These are phyloP conservation scores for Polychaeton citri DNA, from an alignment of 2,329 filamentous ascomycete genomes.

Conservation along the genomic window DNA sequence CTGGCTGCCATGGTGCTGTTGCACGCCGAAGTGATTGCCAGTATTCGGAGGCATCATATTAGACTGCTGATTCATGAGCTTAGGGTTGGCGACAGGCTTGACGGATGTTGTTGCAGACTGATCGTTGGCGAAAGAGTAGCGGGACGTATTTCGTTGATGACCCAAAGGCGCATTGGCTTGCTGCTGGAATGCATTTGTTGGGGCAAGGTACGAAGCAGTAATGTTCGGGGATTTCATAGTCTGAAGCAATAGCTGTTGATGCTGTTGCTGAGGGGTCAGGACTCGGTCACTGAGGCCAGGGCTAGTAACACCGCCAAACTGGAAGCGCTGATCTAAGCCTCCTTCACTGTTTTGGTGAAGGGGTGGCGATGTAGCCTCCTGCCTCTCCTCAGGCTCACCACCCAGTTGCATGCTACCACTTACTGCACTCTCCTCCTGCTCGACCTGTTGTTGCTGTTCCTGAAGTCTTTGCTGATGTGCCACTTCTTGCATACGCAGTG, in stretches of 20 bases:
- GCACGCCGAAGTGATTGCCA: constrained; percentile 35
- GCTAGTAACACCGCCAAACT: constrained; percentile 27
- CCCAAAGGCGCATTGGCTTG: constrained; percentile 25
- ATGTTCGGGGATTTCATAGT: constrained; percentile 33
- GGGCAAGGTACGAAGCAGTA: constrained; percentile 31
- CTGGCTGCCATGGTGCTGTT: constrained; percentile 44
- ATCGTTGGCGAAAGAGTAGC: constrained; percentile 80
- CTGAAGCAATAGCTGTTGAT: constrained; percentile 53
- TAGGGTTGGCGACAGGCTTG: constrained; percentile 65
- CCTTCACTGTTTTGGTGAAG: constrained; percentile 30
- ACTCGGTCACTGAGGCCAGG: constrained; percentile 56
- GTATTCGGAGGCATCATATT: constrained; percentile 60
- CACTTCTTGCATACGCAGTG: constrained; percentile 21
- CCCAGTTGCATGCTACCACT: constrained; percentile 80
- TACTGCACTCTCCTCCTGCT: constrained; percentile 59
- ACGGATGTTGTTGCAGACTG: constrained; percentile 48
- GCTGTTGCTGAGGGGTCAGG: constrained; percentile 69
- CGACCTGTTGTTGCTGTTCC: constrained; percentile 37
- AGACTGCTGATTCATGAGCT: constrained; percentile 70
- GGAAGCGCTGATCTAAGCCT: constrained; percentile 17
- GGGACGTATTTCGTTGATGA: constrained; percentile 71
- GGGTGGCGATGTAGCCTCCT: constrained; percentile 55
- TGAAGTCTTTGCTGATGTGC: constrained; percentile 44
- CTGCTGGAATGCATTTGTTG: constrained; percentile 30
- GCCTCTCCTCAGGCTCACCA: constrained; percentile 77